Evolutionary conservation across 148 eudicot genomes (phyloP), one percentile per base, ranked within the genome.

Genomic region (Beta vulgaris): DNA sequence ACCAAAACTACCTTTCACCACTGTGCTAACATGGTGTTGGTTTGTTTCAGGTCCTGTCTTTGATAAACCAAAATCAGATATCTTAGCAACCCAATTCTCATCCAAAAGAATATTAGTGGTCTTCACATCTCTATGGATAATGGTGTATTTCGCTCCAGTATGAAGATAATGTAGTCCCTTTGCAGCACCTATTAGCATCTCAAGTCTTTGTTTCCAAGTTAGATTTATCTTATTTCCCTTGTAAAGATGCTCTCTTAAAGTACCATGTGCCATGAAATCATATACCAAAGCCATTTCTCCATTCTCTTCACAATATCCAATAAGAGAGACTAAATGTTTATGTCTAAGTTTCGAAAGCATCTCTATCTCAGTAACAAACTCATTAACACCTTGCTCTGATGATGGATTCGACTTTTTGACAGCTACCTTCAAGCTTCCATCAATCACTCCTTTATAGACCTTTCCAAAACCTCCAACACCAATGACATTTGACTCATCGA

Each of bases 401-500:
- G 78, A 73, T 0, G 90, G 90, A 74, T 87, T 87, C 15, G 87
- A 87, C 65, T 83, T 82, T 69, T 87, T 87, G 8, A 87, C 80
- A 6, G 90, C 90, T 18, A 87, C 90, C 49, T 82, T 87, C 42
- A 66, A 71, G 36, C 32, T 72, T 28, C 90, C 90, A 68, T 87
- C 90, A 70, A 87, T 84, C 9, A 85, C 73, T 26, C 90, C 90
- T 60, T 73, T 81, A 40, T 87, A 87, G 7, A 87, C 90, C 71
- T 87, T 87, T 0, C 90, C 90, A 21, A 87, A 87, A 16, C 90
- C 90, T 42, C 90, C 90, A 36, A 87, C 87, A 0, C 90, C 90
- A 13, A 87, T 85, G 25, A 87, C 87, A 57, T 84, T 29, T 0
- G 87, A 84, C 53, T 87, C 86, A 6, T 85, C 86, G 49, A 85